These are phyloP conservation scores for Solanum chaucha DNA, from an alignment of 257 asterid genomes.

Conservation along the genomic window DNA sequence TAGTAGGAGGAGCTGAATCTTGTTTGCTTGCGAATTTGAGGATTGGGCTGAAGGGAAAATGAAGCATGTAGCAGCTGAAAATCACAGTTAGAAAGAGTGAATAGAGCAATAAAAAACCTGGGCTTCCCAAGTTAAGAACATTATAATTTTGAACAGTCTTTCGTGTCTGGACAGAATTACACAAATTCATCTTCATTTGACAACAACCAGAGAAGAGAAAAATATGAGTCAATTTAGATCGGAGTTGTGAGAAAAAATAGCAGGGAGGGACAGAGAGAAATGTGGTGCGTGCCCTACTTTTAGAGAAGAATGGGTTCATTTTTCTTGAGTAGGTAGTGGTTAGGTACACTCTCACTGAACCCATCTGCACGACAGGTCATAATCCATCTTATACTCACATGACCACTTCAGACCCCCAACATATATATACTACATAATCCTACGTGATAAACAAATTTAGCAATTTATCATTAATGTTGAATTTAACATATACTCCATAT, in stretches of 20 bases:
- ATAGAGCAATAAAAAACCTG: background rate
- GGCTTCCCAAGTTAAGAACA: background rate
- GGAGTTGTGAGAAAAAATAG: background rate
- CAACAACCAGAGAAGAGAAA: background rate
- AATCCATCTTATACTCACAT: background rate
- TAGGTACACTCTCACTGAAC: background rate
- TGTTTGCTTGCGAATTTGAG: background rate
- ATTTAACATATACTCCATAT: too few relatives aligned
- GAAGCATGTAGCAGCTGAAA: slow-evolving; percentile 3
- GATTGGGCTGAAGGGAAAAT: background rate
- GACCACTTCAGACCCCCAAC: background rate
- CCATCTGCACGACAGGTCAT: background rate
- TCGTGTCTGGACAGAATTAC: background rate
- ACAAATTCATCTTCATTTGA: background rate
- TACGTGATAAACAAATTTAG: background rate
- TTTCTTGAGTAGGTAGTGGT: background rate
- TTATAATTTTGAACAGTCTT: background rate
- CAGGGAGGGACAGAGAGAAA: background rate
- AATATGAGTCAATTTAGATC: background rate
- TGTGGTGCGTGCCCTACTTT: background rate
- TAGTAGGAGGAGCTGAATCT: background rate
- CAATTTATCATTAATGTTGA: too few relatives aligned
- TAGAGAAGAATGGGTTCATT: background rate
- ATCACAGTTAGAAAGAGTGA: background rate
- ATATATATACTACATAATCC: background rate